Base-by-base conservation (phyloP, 495 filamentous ascomycete species). In the Penicillium coprophilum region DNA sequence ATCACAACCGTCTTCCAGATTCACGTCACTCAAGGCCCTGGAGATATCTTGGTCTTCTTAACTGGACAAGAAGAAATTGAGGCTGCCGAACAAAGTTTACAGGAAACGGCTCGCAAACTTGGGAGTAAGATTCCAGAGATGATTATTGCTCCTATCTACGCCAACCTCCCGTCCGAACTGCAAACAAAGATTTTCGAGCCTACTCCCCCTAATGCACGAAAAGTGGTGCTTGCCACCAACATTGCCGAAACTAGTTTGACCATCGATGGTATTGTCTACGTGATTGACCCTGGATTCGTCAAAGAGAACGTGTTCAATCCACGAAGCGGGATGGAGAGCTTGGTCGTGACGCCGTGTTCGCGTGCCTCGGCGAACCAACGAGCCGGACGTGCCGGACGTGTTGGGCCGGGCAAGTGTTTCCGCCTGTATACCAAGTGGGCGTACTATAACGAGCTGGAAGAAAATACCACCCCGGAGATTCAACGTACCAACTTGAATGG, bases 281-380 rank as follows among this genome's bases (percentile, higher is more conserved):
- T 96, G 43, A 94, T 96, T 57, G 91, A 96, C 63, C 87, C 88
- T 10, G 91, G 94, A 20, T 96, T 95, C 59, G 91, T 92, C 52
- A 97, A 97, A 69, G 91, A 98, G 67, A 96, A 97, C 67, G 84
- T 92, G 13, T 98, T 93, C 75, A 95, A 94, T 55, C 89, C 94
- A 1, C 82, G 86, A 3, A 96, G 91, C 0, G 92, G 92, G 9
- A 96, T 97, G 89, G 93, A 95, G 53, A 89, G 85, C 23, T 73
- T 98, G 28, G 89, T 96, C 1, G 90, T 96, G 1, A 91, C 93
- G 0, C 94, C 94, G 0, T 94, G 90, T 70, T 96, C 92, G 15
- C 84, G 92, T n/a, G 94, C 94, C 0, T 91, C 91, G 13, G 94
- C 93, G 15, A 95, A 96, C 67, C 94, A 98, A 68, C 81, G 94